Base-by-base conservation (phyloP, 1,284 basidiomycete species). In the Naganishia sp. region DNA sequence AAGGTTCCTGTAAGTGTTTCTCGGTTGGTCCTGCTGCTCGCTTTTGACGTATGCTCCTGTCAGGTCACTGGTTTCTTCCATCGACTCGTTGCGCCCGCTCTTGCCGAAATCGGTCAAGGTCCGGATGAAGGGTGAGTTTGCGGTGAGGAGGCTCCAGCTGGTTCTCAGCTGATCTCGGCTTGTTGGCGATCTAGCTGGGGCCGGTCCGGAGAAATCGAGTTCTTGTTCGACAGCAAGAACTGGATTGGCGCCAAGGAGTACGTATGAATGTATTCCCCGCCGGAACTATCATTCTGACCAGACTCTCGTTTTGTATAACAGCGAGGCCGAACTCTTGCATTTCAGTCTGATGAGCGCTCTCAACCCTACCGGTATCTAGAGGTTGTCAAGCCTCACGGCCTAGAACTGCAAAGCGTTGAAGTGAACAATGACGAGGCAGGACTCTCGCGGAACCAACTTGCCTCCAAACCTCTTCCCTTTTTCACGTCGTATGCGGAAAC, bases 171-270 rank as follows among this genome's bases (percentile, higher is more conserved):
- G 49, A 23, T 28, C 23, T 18, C n/a, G 11, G 6, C 13, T 5
- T 21, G 18, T 17, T 31, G 28, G 2, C 21, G 10, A n/a, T 25
- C 35, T 25, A 63, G 61, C 7, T 63, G 61, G 61, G 61, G 61
- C 6, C 45, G 61, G 41, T 53, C 61, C n/a, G 61, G 61, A 23
- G 52, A 53, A 7, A 63, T 63, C 41, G 52, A 63, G 50, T 63
- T 63, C 51, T 43, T 63, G 51, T 63, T 63, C 32, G 61, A 63
- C 50, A 63, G 51, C 52, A 50, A 51, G 47, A 63, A 63, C n/a
- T 63, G 61, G 61, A 53, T 63, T 25, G 61, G 61, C 53, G 61
- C 61, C 9, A 53, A 63, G 32, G 61, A 45, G 61, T 63, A 47
- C 4, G 61, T 53, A 23, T 2, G 4, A 49, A 6, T 39, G 4